Evolutionary conservation across 495 filamentous ascomycete species (phyloP), one percentile per base, ranked within the genome.

Genomic region (Xylaria scruposa): DNA sequence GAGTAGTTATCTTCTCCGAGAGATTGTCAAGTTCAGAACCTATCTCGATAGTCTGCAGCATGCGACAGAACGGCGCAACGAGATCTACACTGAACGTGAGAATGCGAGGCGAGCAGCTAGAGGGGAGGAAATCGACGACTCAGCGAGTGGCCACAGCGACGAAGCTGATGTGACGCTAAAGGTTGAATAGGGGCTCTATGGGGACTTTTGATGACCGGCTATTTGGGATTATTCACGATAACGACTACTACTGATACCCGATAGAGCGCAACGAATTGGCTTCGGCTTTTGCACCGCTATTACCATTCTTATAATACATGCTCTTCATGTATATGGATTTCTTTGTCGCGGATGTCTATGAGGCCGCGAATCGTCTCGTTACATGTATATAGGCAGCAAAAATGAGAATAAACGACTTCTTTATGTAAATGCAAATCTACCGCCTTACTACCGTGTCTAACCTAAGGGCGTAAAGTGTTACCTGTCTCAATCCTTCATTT

Each of bases 11-110:
- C 82, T 99, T 51, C 84, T 98, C 26, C 86, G 91, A n/a, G 96
- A 99, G 82, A 98, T 95, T 77, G 93, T 97, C 75, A 99, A 98
- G 77, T 98, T 97, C 81, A 85, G 90, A 61, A 98, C 94, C 0
- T 99, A 98, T 72, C 94, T 97, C 71, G 97, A 98, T 77, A 89
- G 88, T 40, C 82, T 99, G 40, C 78, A 81, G 65, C 79, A 80
- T 17, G 86, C 86, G 8, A 83, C 80, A 59, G 69, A 42, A 1
- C 77, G 83, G 60, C 83, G 79, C 70, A 67, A 67, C 8, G 85
- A 85, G 76, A 81, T 89, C 40, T 87, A 88, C 71, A 67, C 67
- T 19, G 87, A 89, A 77, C 74, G 87, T 64, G 84, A 82, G 26
- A 75, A 67, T 33, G 85, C 81, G 46, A 75, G 76, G 40, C 80